phyloP scores from a whole-genome alignment of 768 basidiomycete genomes.

The Pleurotus citrinopileatus region DNA sequence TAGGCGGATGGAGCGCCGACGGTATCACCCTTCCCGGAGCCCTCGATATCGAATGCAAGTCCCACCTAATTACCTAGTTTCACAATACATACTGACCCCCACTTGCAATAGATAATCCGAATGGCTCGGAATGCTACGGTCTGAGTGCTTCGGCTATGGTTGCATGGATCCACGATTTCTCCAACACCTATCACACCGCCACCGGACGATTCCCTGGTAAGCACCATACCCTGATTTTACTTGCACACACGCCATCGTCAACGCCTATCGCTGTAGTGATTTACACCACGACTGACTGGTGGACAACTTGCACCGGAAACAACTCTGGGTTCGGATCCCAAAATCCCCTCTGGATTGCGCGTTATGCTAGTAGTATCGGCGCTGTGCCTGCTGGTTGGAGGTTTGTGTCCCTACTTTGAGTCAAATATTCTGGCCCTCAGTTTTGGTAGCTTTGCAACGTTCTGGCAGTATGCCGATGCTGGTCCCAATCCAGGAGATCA shows the following conservation, averaged over 20 bases:
- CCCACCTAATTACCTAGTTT: no score
- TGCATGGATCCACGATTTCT: conserved; percentile 60
- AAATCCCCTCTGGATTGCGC: conserved; percentile 64
- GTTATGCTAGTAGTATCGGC: conserved; percentile 45
- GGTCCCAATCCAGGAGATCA: conserved; percentile 57
- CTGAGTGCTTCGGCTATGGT: conserved; percentile 54
- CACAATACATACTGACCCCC: neutral
- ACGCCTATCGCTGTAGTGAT: no score
- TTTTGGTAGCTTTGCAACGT: conserved; percentile 39
- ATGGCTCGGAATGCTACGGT: conserved; percentile 52
- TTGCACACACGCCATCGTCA: neutral
- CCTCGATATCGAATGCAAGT: conserved; percentile 64
- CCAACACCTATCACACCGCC: conserved; percentile 48
- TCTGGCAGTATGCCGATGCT: conserved; percentile 60
- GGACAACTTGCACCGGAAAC: conserved; percentile 64
- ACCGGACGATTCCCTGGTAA: conserved; percentile 49
- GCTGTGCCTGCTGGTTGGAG: conserved; percentile 50
- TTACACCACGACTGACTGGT: conserved; percentile 67
- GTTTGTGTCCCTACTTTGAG: neutral
- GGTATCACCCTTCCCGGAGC: conserved; percentile 63
- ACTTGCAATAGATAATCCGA: conserved; percentile 42
- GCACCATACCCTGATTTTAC: conserved; percentile 8
- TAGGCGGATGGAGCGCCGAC: conserved; percentile 49
- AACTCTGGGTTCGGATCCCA: conserved; percentile 43
- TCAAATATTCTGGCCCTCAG: neutral